A percentile compares a stretch with the other conserved stretches of the same genome.
phyloP scores from a whole-genome alignment of 2,329 filamentous ascomycete genomes.

The Aureobasidium sp. region DNA sequence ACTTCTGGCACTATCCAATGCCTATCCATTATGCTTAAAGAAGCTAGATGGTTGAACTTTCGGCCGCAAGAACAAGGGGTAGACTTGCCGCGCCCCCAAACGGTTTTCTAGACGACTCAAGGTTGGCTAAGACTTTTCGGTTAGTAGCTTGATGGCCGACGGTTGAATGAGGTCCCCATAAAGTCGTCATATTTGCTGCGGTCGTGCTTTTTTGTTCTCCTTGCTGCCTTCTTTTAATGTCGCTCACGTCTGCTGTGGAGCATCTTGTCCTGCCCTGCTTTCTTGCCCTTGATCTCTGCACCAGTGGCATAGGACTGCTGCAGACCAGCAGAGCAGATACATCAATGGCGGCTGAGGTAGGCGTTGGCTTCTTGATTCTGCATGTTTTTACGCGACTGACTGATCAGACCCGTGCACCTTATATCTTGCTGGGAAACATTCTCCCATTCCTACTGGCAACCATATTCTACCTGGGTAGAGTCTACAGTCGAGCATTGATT shows the following conservation, averaged over 20 bases:
- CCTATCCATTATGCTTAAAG: no score
- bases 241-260: neutral
- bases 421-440: constrained; percentile 11
- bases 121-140: neutral
- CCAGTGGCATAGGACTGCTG: neutral
- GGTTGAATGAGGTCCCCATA: neutral
- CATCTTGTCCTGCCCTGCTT: neutral
- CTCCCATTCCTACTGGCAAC: constrained; percentile 5
- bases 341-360: neutral
- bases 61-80: neutral
- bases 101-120: neutral
- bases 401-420: neutral
- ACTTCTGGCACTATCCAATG: no score
- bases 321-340: neutral
- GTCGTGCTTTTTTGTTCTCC: neutral
- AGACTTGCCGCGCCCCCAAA: neutral
- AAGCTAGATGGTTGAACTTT: neutral
- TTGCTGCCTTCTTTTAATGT: neutral
- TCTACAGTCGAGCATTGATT: constrained; percentile 2
- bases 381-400: neutral
- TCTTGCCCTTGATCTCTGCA: neutral
- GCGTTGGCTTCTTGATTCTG: no score
- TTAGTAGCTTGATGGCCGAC: neutral
- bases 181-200: neutral
- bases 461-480: neutral